These are phyloP conservation scores for Annulohypoxylon truncatum DNA, from an alignment of 2,329 filamentous ascomycete genomes.

Conservation along the genomic window DNA sequence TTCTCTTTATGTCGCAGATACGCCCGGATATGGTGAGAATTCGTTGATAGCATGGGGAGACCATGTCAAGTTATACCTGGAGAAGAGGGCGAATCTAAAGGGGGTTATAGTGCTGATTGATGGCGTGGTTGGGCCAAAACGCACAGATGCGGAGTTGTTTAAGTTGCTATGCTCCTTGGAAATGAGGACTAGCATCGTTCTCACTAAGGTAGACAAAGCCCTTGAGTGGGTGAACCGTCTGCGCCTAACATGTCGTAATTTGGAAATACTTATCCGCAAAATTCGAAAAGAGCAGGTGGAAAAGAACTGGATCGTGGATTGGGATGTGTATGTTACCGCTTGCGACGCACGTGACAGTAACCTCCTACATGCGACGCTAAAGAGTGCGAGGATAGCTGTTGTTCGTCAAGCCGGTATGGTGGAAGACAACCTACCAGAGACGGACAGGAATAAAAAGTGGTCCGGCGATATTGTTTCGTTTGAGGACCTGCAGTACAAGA, in stretches of 20 bases:
- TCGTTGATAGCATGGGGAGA: constrained; percentile 63
- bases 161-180: constrained; percentile 58
- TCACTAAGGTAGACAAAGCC: constrained; percentile 69
- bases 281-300: constrained; percentile 39
- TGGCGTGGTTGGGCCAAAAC: constrained; percentile 63
- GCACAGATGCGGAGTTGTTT: constrained; percentile 61
- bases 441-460: constrained; percentile 52
- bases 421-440: constrained; percentile 41
- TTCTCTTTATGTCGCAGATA: constrained; percentile 63
- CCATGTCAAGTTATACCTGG: constrained; percentile 64
- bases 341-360: constrained; percentile 44
- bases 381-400: constrained; percentile 47
- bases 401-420: constrained; percentile 48
- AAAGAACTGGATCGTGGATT: constrained; percentile 47
- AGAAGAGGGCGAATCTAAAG: constrained; percentile 58
- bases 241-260: constrained; percentile 44
- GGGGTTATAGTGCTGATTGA: constrained; percentile 67
- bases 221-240: constrained; percentile 46
- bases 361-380: constrained; percentile 41
- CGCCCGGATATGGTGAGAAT: constrained; percentile 62
- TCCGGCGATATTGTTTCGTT: constrained; percentile 52
- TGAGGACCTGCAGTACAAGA: constrained; percentile 48
- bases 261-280: constrained; percentile 44
- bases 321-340: constrained; percentile 49
- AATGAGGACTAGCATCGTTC: constrained; percentile 60